Evolutionary conservation across 2,329 filamentous ascomycete species (phyloP).

Genomic region (Alternaria rosae): DNA sequence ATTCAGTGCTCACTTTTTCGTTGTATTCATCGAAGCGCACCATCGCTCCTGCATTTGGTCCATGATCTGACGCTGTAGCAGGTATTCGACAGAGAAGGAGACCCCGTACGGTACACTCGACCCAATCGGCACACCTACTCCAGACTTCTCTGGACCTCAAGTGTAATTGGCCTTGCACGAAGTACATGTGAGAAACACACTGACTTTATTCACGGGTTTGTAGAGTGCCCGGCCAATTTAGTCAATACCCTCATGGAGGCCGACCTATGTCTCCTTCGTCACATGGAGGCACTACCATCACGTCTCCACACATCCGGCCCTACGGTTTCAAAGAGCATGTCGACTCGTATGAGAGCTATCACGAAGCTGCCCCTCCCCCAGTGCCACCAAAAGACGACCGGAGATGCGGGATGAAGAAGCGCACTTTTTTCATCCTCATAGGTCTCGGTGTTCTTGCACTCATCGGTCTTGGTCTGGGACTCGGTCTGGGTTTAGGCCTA

Average conservation of each 20-base stretch:
- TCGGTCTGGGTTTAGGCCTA: constrained; percentile 48
- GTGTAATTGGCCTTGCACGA: background rate
- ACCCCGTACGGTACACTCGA: constrained; percentile 21
- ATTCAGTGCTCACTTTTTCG: background rate
- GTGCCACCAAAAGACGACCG: constrained; percentile 28
- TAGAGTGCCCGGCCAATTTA: constrained; percentile 27
- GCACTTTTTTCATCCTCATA: constrained; percentile 32
- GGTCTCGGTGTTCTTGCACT: constrained; percentile 35
- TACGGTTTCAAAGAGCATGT: constrained; percentile 38
- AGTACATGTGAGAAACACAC: background rate
- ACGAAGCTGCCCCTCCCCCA: constrained; percentile 21
- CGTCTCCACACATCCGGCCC: constrained; percentile 24
- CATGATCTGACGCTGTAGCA: constrained; percentile 15
- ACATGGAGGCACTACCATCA: constrained; percentile 23
- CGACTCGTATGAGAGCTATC: constrained; percentile 20
- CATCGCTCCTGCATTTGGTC: background rate
- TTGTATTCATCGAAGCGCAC: background rate
- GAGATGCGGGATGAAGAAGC: constrained; percentile 36
- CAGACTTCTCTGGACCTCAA: constrained; percentile 34
- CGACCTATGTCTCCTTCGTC: constrained; percentile 27
- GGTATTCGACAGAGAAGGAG: constrained; percentile 32
- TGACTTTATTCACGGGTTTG: background rate
- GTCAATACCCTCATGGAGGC: constrained; percentile 18
- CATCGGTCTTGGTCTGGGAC: constrained; percentile 45
- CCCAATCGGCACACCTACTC: constrained; percentile 16